Conservation (phyloP, 2,329 filamentous ascomycete genomes). For the Neurospora sp. region DNA sequence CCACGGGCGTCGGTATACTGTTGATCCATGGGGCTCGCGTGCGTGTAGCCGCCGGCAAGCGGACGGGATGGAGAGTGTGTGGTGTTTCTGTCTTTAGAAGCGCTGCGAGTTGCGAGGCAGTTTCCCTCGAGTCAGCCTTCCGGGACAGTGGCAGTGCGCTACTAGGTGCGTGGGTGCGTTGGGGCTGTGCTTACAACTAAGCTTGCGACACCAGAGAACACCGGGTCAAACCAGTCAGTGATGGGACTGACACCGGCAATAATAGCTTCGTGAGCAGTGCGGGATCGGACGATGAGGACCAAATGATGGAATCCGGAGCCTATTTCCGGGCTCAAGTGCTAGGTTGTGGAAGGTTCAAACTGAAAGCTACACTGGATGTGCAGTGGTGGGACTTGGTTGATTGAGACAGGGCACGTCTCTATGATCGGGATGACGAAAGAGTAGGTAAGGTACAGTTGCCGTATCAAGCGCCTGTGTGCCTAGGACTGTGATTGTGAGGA, state of each 20-base stretch:
- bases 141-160: constrained; percentile 29
- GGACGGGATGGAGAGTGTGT: constrained; percentile 10
- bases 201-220: constrained; percentile 14
- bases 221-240: constrained; percentile 10
- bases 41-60: constrained; percentile 9
- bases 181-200: constrained; percentile 31
- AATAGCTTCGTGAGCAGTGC: background rate
- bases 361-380: background rate
- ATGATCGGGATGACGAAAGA: background rate
- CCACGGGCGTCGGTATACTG: constrained; percentile 38
- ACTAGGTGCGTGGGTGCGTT: constrained; percentile 12
- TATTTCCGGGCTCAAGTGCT: background rate
- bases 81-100: constrained; percentile 28
- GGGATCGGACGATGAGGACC: background rate
- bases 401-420: background rate
- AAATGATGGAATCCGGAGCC: background rate
- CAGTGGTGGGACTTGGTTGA: background rate
- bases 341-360: background rate
- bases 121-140: constrained; percentile 34
- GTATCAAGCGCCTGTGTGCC: background rate
- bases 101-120: constrained; percentile 29
- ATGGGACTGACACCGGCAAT: constrained; percentile 1
- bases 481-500: background rate
- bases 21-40: constrained; percentile 39
- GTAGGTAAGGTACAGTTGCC: background rate